Evolutionary conservation across 108 stramenopile species (phyloP), one percentile per base, ranked within the genome.

Genomic region (Asterionellopsis glacialis): DNA sequence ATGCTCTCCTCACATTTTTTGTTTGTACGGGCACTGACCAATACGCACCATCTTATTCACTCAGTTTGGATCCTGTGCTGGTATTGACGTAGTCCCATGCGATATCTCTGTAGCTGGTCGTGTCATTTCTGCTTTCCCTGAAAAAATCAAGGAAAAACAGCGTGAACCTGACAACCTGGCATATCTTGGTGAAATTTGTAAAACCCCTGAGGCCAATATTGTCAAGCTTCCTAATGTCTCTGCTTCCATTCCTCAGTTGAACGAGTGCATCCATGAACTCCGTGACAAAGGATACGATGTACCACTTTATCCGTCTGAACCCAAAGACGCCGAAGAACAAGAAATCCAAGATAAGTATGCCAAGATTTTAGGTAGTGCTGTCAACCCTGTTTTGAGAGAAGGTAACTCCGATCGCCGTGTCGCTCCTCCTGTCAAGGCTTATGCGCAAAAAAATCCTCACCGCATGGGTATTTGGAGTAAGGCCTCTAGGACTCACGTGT

Each of bases 381-480:
- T 96, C 45, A 96, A 96, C 57, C 95, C 95, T 11, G 95, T 96
- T 25, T 73, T 96, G 54, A 76, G 95, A 10, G 95, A 96, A 50
- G 95, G 95, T 11, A 96, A 96, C 69, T 84, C 82, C 33, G 95
- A 96, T 74, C 81, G 95, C 13, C 79, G 95, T 9, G 95, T 94
- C 1, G 95, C 95, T 9, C 68, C 77, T 23, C 91, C 95, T 24
- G 95, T 96, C 64, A 96, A 96, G 77, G 81, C 78, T 9, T 96
- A 94, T 68, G 95, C 95, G 16, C 83, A 90, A 74, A 93, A 91
- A 83, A 96, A 96, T 69, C 95, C 95, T 19, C 92, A 94, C 72
- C 90, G 85, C 51, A 88, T 96, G 93, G 93, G 91, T 10, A 76
- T 84, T 65, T 96, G 95, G 95, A 72, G 68, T 51, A 83, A 78